Percentiles rank a stretch among this genome's conserved stretches.
Evolutionary conservation across 257 asterid species (phyloP).

Genomic region (Echites panduratus): DNA sequence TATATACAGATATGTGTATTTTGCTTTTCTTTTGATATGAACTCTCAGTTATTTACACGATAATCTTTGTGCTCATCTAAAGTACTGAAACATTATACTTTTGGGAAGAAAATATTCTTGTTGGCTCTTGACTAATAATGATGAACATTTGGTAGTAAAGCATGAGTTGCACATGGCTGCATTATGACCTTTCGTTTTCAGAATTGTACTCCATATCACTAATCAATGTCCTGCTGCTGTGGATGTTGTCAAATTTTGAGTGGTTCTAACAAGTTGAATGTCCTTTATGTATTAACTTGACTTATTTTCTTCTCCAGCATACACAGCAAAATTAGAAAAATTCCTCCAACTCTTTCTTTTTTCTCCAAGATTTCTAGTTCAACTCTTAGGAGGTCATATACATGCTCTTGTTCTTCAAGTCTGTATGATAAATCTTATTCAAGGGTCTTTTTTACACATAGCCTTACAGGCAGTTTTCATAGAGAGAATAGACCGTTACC

Average conservation of each 20-base stretch:
- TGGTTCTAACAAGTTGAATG: background rate
- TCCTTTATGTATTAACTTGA: background rate
- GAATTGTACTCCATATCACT: no score
- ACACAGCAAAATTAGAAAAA: background rate
- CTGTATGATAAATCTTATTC: background rate
- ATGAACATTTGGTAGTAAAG: no score
- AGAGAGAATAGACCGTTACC: background rate
- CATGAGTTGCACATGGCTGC: no score
- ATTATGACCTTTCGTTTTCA: no score
- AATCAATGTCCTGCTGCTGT: no score
- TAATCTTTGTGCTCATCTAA: background rate
- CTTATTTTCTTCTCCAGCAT: background rate
- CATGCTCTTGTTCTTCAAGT: background rate
- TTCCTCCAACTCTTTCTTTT: no score
- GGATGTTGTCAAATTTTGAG: background rate
- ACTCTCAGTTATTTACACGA: no score
- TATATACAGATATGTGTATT: background rate
- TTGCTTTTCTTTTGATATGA: background rate
- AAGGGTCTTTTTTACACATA: background rate
- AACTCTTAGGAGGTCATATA: background rate
- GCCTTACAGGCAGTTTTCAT: background rate
- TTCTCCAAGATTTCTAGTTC: background rate
- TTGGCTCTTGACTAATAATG: background rate
- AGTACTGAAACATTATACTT: background rate
- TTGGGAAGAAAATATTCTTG: background rate